phyloP scores from a whole-genome alignment of 768 basidiomycete genomes.

The Phaffia australis region DNA sequence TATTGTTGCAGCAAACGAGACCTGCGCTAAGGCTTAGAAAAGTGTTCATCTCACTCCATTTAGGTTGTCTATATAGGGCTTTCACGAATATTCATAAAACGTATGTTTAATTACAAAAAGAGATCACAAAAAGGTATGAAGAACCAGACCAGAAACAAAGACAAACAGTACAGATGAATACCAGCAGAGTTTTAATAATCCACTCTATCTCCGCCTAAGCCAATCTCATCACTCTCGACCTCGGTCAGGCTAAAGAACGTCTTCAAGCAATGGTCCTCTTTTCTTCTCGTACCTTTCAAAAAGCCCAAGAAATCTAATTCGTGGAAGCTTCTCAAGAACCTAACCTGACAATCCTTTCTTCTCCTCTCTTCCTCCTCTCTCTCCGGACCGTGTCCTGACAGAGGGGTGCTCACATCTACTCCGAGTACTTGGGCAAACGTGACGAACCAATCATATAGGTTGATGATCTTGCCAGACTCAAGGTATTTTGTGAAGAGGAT shows the following conservation, averaged over 20 bases:
- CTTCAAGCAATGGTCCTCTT: conserved; percentile 22
- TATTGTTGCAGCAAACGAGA: conserved; percentile 2
- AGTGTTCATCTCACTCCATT: no score
- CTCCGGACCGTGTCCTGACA: background rate
- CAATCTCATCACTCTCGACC: conserved; percentile 19
- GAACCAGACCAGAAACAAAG: no score
- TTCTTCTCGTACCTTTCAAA: conserved; percentile 22
- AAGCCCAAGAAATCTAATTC: conserved; percentile 25
- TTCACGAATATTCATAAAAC: no score
- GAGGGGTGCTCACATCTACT: conserved; percentile 40
- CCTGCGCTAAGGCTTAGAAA: conserved; percentile 1
- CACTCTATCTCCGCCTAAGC: no score
- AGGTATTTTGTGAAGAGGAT: conserved; percentile 67
- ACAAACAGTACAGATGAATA: no score
- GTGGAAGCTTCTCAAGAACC: conserved; percentile 25
- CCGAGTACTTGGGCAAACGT: conserved; percentile 58
- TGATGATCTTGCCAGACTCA: conserved; percentile 70
- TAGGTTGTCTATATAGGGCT: no score
- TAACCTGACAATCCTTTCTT: conserved; percentile 13
- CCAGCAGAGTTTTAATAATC: no score
- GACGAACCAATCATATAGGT: conserved; percentile 80
- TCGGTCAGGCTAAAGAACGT: conserved; percentile 24
- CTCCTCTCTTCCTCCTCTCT: background rate
- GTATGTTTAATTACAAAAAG: no score
- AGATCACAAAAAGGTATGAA: no score